Base-by-base conservation (phyloP, 805 yeast genomes). In the Candida ulmi region DNA sequence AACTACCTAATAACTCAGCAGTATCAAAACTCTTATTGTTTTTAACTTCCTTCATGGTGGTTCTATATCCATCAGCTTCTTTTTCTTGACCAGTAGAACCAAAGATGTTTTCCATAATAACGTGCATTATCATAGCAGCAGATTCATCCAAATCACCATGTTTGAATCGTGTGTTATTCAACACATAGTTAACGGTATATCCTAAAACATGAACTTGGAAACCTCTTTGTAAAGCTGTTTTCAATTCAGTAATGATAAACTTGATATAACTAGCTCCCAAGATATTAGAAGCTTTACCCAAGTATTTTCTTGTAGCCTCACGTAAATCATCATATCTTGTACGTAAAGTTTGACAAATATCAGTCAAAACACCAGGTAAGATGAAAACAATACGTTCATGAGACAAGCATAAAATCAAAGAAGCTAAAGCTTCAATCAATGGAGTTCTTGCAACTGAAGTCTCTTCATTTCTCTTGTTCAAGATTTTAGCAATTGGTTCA, bases 61-160 rank as follows among this genome's bases (percentile, higher is more conserved):
- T 80, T 38, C 75, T 76, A 54, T 93, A 91, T 16, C 88, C 96
- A 45, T 88, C 97, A 5, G 93, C 90, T 47, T 93, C 98, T 57
- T 93, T 91, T 54, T 93, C 98, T 55, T 83, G 83, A 27, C 96
- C 95, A 4, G 95, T 85, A 9, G 82, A 74, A 18, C 99, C 99
- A 60, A 93, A 90, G 4, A 80, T 74, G 54, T 91, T 96, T 54
- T 88, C 95, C 96, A 91, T 91, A 17, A 90, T 70, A 13, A 88
- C 68, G 17, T 76, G 79, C 48, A 82, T 80, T 11, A 90, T 63
- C 39, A 82, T 50, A 2, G 65, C 64, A 4, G 82, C 75, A 11
- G 78, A 69, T 12, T 76, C 80, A 58, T 88, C 93, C 32, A 91
- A 63, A 43, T 86, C 95, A 8, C 95, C 95, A 47, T 76, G 83